Evolutionary conservation across 257 asterid species (phyloP), one percentile per base, ranked within the genome.

Genomic region (Voacanga thouarsii): DNA sequence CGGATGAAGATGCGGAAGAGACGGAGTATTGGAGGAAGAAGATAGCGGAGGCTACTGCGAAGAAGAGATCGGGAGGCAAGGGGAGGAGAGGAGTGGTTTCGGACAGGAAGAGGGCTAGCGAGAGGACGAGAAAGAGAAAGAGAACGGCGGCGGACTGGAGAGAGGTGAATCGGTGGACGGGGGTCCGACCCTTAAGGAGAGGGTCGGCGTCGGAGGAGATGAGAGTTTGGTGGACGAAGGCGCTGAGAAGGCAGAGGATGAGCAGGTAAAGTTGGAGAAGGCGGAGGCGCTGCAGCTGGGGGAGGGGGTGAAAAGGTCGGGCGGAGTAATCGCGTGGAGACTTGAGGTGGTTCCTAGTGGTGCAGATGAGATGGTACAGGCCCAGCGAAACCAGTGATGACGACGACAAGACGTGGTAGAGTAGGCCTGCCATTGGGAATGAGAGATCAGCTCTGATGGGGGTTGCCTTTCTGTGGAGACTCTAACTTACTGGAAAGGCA

Each of bases 251-350:
- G 82, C 86, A 88, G 76, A 84, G 65, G 78, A 89, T 81, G 83
- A 88, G 37, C 77, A 94, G 84, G 81, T 87, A 84, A 61, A 94
- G 89, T 79, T 90, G 97, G 72, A 89, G 72, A 67, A 87, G 86
- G 71, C 92, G 84, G 82, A 90, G 89, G 79, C 79, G 86, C 72
- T 75, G 82, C 75, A 21, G 60, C 2, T 80, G 53, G 51, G 85
- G 90, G 75, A 90, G 77, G 3, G 94, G 92, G 65, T 94, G 97
- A 81, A 75, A 86, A 72, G 95, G 97, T 83, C 86, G 90, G 57
- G 99, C 97, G 61, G 75, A 59, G 88, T 91, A 92, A 21, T 92
- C 97, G 44, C 92, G 90, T 56, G 97, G 88, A 72, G 92, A 89
- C 74, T 89, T 91, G 81, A 94, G 90, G 84, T 92, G 85, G 87